Base-by-base conservation (phyloP, 768 basidiomycete genomes). In the Leucosporidium scottii region DNA sequence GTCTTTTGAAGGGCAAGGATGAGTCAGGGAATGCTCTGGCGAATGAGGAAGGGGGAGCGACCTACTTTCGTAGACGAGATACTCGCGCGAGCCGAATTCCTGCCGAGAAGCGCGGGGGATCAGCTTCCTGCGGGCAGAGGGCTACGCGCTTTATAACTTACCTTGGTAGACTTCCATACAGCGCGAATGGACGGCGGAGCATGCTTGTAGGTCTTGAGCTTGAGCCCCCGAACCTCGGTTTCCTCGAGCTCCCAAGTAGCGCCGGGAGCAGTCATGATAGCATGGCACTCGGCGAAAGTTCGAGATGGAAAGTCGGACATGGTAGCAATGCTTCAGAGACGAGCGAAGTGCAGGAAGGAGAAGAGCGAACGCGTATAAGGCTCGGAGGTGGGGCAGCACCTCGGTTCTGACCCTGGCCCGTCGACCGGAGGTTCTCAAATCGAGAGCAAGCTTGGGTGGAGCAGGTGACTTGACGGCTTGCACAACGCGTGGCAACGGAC, bases 51-150 rank as follows among this genome's bases (percentile, higher is more conserved):
- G 50, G 25, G 1, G 50, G 1, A 23, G 23, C 15, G 50, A 23
- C 8, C 3, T n/a, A 44, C 57, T 36, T 59, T 84, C 84, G 71
- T 82, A 85, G 39, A 86, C 84, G 66, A 86, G 79, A 67, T 84
- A 85, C 15, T 82, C 83, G 60, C 80, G 79, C 64, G 81, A 30
- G 75, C 66, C 70, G 73, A 82, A 81, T 74, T 80, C 75, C 30
- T 79, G 73, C 18, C 5, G 23, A 34, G 23, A 30, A 30, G 54
- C 54, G 23, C 7, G 6, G 25, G 27, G 17, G 13, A 9, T 7
- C 12, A 30, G 15, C 12, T 56, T 5, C 6, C 4, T 15, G 5
- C 7, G 27, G 21, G 5, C 4, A 4, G 27, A n/a, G 27, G 27
- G 21, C 5, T 2, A 20, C 27, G 10, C 28, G 13, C 3, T 27